These are phyloP conservation scores for Amanita pseudoporphyria DNA, from an alignment of 768 basidiomycete species.

Conservation along the genomic window DNA sequence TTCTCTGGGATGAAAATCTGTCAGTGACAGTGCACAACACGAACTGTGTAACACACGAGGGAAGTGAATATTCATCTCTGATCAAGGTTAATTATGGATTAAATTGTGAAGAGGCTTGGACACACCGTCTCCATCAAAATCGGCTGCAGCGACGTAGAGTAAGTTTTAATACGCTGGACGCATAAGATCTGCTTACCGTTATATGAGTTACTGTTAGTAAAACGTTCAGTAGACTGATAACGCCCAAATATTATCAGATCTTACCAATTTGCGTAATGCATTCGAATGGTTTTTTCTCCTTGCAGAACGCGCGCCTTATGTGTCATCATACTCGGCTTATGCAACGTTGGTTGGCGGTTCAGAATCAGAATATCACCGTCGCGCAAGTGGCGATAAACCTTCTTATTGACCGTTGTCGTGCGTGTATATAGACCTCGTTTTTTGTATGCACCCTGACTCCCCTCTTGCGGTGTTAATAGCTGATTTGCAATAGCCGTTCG, in stretches of 20 bases:
- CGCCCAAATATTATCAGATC: conserved; percentile 16
- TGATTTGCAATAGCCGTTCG: conserved; percentile 94
- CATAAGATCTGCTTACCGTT: conserved; percentile 51
- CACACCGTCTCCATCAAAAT: conserved; percentile 88
- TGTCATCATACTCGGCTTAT: conserved; percentile 99
- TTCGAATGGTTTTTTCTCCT: conserved; percentile 97
- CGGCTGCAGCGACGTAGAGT: conserved; percentile 35
- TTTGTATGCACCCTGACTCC: conserved; percentile 37
- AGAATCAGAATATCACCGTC: conserved; percentile 95
- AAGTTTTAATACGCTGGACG: not conserved
- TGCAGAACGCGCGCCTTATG: conserved; percentile 86
- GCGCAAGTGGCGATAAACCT: conserved; percentile 89
- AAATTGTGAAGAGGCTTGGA: conserved; percentile 5
- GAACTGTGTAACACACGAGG: conserved; percentile 53
- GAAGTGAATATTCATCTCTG: conserved; percentile 99
- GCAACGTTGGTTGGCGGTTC: conserved; percentile 96
- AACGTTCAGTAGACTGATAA: conserved; percentile 11
- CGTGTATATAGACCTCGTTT: conserved; percentile 61
- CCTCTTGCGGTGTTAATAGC: conserved; percentile 84
- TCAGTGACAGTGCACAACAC: not conserved
- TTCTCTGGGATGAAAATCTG: conserved; percentile 50
- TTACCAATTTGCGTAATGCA: conserved; percentile 99
- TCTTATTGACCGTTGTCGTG: conserved; percentile 83
- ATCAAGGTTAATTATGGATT: conserved; percentile 13
- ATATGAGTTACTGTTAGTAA: conserved; percentile 76